Base-by-base conservation (phyloP, 192 early-diverging fungal species). In the Coemansia brasiliensis region DNA sequence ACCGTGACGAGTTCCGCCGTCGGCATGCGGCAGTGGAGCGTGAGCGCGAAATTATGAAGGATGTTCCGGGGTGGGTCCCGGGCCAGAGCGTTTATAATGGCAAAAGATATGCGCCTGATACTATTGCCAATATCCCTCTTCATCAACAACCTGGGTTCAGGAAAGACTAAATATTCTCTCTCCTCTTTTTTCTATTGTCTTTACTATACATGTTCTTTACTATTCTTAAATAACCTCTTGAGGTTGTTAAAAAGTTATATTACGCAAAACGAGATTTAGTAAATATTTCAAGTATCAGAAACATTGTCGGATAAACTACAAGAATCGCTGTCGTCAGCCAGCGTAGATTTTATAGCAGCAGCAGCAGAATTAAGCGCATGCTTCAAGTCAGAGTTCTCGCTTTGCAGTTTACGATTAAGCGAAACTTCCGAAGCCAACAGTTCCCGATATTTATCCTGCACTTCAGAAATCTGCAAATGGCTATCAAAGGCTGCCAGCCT, bases 1-100 rank as follows among this genome's bases (percentile, higher is more conserved):
- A 98, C 74, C 85, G 96, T 17, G 94, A 97, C 70, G 74, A 82
- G 18, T 90, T 93, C 71, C 85, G 94, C 51, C 83, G 94, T n/a
- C 79, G 87, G 42, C 72, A 82, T 29, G 89, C 92, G 12, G 77
- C 87, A 20, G 80, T 84, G 18, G 81, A 81, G 20, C 83, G 89
- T 17, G 94, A 96, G 70, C 81, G 83, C 15, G 87, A 85, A 59
- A 87, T 92, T 45, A 98, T 97, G 94, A 86, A 91, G 81, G 82
- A 90, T 41, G 86, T 90, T 29, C 79, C 84, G 24, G 85, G 86
- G 54, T 90, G 87, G 87, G 83, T 85, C 82, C 79, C 69, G 55
- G 84, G 91, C 60, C 87, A 93, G 57, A 88, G 90, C 56, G 92
- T 96, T 22, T 98, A 98, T 80, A 83, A 96, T 85, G 91, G 92